phyloP scores from a whole-genome alignment of 1,284 basidiomycete genomes.

The Caloboletus firmus region DNA sequence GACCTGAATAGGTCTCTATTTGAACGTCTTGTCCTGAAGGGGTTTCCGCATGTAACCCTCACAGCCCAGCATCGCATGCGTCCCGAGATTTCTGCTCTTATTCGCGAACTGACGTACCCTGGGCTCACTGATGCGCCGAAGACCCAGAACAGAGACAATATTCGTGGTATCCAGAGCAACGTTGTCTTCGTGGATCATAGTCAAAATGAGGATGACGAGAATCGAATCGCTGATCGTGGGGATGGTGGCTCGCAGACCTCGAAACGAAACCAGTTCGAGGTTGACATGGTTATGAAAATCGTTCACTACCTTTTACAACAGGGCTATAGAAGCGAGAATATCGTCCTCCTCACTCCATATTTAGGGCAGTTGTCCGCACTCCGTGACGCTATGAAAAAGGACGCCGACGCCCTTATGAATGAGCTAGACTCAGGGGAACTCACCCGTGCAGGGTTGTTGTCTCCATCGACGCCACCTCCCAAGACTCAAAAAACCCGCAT shows the following conservation, averaged over 20 bases:
- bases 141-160: constrained; percentile 48
- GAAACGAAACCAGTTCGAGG: constrained; percentile 60
- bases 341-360: constrained; percentile 69
- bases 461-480: constrained; percentile 36
- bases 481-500: constrained; percentile 40
- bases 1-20: constrained; percentile 66
- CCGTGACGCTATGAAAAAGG: constrained; percentile 43
- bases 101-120: constrained; percentile 63
- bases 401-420: constrained; percentile 58
- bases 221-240: constrained; percentile 40
- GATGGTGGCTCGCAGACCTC: constrained; percentile 52
- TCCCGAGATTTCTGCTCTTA: constrained; percentile 61
- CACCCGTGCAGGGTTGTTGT: constrained; percentile 16
- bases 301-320: constrained; percentile 65
- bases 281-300: constrained; percentile 60
- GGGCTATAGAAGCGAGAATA: constrained; percentile 56
- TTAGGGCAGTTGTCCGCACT: constrained; percentile 59
- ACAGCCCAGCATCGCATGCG: constrained; percentile 67
- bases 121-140: constrained; percentile 55
- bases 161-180: constrained; percentile 55
- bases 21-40: constrained; percentile 59
- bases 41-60: constrained; percentile 58
- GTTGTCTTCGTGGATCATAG: constrained; percentile 61
- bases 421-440: constrained; percentile 51
- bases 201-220: constrained; percentile 50